Evolutionary conservation across 768 basidiomycete genomes (phyloP).

Genomic region (Lactarius hengduanensis): DNA sequence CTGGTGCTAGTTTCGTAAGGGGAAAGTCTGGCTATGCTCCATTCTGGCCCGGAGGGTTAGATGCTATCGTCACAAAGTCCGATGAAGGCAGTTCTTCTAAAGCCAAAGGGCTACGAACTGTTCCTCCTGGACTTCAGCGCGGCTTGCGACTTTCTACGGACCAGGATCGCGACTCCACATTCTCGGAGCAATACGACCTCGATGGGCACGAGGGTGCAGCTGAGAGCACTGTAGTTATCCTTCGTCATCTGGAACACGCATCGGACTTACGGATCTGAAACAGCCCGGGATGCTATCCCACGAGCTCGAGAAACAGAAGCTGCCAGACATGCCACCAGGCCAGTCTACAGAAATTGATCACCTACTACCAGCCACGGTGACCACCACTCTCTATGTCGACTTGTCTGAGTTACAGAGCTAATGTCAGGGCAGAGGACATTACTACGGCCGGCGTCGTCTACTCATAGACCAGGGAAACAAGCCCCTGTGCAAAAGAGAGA

Average conservation of each 20-base stretch:
- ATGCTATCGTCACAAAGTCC: conserved; percentile 44
- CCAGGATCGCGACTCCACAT: conserved; percentile 45
- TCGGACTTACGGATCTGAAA: conserved; percentile 5
- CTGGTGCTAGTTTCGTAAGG: conserved; percentile 78
- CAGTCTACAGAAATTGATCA: conserved; percentile 64
- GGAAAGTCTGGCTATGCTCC: conserved; percentile 94
- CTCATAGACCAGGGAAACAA: conserved; percentile 43
- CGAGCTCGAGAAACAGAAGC: conserved; percentile 28
- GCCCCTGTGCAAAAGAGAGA: conserved; percentile 73
- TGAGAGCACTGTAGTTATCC: conserved; percentile 6
- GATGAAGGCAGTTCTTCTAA: conserved; percentile 39
- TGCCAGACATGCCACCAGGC: conserved; percentile 25
- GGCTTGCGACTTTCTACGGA: conserved; percentile 73
- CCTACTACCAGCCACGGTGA: conserved; percentile 50
- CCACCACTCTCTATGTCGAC: conserved; percentile 15
- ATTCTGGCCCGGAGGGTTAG: conserved; percentile 92
- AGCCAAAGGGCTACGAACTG: conserved; percentile 51
- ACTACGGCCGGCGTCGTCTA: conserved; percentile 51
- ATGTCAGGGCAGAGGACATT: conserved; percentile 48
- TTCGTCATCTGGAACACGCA: neutral
- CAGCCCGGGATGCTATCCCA: conserved; percentile 5
- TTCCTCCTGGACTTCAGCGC: conserved; percentile 81
- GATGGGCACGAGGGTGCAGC: conserved; percentile 3
- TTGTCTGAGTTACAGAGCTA: conserved; percentile 12
- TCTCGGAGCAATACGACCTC: conserved; percentile 36